Evolutionary conservation across 345 rosid genomes (phyloP).

Genomic region (Sisymbrium irio): DNA sequence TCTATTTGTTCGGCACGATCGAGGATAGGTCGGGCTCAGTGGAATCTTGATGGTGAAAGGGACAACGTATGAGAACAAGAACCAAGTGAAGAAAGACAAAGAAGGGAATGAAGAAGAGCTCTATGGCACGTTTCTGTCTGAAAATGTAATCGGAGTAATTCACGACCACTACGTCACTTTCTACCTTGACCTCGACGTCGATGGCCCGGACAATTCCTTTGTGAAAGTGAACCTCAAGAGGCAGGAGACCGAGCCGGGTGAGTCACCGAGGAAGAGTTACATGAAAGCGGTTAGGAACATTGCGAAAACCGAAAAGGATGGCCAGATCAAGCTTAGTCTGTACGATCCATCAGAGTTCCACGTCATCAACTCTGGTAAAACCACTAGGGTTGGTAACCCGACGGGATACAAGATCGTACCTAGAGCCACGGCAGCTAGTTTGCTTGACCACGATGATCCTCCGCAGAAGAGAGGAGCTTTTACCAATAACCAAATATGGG

Average conservation of each 20-base stretch:
- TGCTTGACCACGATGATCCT: conserved; percentile 71
- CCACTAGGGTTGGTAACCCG: conserved; percentile 67
- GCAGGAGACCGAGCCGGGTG: conserved; percentile 43
- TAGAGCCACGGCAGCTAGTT: conserved; percentile 57
- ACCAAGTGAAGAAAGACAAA: neutral
- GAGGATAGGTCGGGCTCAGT: neutral
- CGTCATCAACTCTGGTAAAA: conserved; percentile 49
- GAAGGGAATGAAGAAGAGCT: conserved; percentile 9
- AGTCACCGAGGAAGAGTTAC: conserved; percentile 64
- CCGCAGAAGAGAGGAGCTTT: conserved; percentile 65
- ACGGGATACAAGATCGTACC: conserved; percentile 68
- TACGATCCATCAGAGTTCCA: conserved; percentile 75
- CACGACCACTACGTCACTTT: conserved; percentile 64
- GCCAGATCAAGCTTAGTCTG: conserved; percentile 57
- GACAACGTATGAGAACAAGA: conserved; percentile 30
- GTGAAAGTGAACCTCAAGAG: conserved; percentile 55
- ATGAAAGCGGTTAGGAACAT: conserved; percentile 39
- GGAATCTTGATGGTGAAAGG: conserved; percentile 75
- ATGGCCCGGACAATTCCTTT: conserved; percentile 55
- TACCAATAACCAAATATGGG: conserved; percentile 92
- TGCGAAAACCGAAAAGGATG: conserved; percentile 66
- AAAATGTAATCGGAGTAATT: conserved; percentile 59
- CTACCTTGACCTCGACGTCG: conserved; percentile 60
- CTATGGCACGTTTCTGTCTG: conserved; percentile 49
- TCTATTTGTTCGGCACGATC: neutral